phyloP scores from a whole-genome alignment of 306 rosid species.

The Vachellia pachyceras region DNA sequence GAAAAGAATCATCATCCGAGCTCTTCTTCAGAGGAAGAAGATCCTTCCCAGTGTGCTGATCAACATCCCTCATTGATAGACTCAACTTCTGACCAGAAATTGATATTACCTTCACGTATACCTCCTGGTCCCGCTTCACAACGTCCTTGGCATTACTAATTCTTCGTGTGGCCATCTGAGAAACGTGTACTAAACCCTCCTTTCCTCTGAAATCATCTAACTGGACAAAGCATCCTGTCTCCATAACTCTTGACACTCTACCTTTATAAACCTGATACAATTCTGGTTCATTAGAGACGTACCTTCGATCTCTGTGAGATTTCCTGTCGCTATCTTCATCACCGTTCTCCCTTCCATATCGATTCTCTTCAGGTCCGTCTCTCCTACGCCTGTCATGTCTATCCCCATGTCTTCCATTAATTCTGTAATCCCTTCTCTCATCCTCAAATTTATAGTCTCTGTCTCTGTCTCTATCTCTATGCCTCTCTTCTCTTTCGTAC shows the following conservation, averaged over 20 bases:
- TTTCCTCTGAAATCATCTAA: conserved; percentile 73
- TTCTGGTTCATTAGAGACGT: conserved; percentile 59
- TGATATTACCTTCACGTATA: conserved; percentile 76
- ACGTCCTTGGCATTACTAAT: conserved; percentile 80
- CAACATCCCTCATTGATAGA: conserved; percentile 91
- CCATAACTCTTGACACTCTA: conserved; percentile 83
- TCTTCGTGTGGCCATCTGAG: conserved; percentile 80
- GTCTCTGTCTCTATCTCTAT: conserved; percentile 42
- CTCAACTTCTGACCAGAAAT: conserved; percentile 83
- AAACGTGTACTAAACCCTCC: conserved; percentile 88
- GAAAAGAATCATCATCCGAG: conserved; percentile 54
- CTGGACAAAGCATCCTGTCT: conserved; percentile 87
- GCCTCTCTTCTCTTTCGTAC: conserved; percentile 28
- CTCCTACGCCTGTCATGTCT: conserved; percentile 39
- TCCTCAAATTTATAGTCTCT: conserved; percentile 11
- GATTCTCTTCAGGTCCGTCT: conserved; percentile 47
- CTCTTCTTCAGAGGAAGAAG: conserved; percentile 78
- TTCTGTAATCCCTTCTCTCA: conserved; percentile 8
- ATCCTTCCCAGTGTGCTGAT: conserved; percentile 76
- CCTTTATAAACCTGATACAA: conserved; percentile 77
- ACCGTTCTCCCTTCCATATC: conserved; percentile 41
- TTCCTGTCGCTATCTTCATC: conserved; percentile 42
- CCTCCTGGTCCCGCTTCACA: conserved; percentile 81
- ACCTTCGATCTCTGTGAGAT: conserved; percentile 40
- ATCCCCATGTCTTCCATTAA: conserved; percentile 27